phyloP scores from a whole-genome alignment of 495 filamentous ascomycete genomes.

The Talaromyces nanjingensis region DNA sequence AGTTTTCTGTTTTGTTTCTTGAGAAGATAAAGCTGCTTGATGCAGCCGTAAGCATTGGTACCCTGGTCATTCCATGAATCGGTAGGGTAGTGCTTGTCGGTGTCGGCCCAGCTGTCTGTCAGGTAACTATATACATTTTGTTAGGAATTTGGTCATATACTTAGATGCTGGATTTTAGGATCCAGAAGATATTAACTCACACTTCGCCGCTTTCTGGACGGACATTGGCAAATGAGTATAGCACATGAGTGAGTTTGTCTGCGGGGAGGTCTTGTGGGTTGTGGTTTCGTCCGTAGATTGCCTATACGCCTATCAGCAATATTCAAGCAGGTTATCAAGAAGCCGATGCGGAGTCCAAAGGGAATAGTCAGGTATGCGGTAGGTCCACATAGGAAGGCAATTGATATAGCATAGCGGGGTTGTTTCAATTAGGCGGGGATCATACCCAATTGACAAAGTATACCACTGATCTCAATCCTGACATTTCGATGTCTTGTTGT shows the following conservation, averaged over 20 bases:
- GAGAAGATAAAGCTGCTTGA: constrained; percentile 88
- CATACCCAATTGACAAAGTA: constrained; percentile 55
- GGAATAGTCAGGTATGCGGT: neutral
- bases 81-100: constrained; percentile 62
- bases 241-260: constrained; percentile 81
- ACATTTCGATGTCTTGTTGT: constrained; percentile 15
- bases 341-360: neutral
- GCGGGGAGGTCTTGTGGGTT: constrained; percentile 82
- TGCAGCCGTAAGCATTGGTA: constrained; percentile 49
- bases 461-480: constrained; percentile 37
- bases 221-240: constrained; percentile 87
- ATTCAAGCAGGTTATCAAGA: neutral
- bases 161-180: neutral
- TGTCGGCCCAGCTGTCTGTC: constrained; percentile 80
- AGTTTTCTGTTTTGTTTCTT: constrained; percentile 85
- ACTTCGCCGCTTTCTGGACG: constrained; percentile 70
- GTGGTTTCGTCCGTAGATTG: constrained; percentile 79
- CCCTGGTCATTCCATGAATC: constrained; percentile 42
- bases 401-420: neutral
- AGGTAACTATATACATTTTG: constrained; percentile 43
- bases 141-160: neutral
- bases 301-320: constrained; percentile 39
- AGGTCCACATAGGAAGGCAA: neutral
- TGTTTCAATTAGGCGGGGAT: neutral
- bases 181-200: constrained; percentile 28